Percentiles rank a stretch among this genome's conserved stretches.
Conservation (phyloP, 768 basidiomycete genomes). For the Lactarius evosmus region DNA sequence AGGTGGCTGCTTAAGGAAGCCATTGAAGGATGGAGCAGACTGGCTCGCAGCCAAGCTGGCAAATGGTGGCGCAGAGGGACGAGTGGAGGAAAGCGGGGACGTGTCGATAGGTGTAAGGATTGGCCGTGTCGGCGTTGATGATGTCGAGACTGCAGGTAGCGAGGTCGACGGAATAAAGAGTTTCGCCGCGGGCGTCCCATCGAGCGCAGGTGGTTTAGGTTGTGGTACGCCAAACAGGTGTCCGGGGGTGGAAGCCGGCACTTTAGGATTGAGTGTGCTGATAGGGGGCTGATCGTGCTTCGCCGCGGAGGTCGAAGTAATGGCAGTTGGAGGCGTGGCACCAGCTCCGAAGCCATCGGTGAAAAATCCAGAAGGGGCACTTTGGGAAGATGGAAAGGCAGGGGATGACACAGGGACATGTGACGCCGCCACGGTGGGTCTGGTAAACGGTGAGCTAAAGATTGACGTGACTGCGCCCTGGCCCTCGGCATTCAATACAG, state of each 20-base stretch:
- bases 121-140: conserved; percentile 17
- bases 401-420: background rate
- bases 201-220: conserved; percentile 23
- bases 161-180: conserved; percentile 9
- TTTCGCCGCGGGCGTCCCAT: background rate
- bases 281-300: conserved; percentile 2
- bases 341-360: conserved; percentile 8
- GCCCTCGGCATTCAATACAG: conserved; percentile 1
- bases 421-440: background rate
- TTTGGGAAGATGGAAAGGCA: conserved; percentile 11
- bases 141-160: background rate
- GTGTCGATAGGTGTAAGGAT: conserved; percentile 23
- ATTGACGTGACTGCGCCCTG: background rate
- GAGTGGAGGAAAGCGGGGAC: conserved; percentile 9
- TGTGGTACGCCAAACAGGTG: conserved; percentile 22
- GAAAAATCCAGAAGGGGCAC: conserved; percentile 3
- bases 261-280: conserved; percentile 23
- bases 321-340: conserved; percentile 19
- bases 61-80: conserved; percentile 1
- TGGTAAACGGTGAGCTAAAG: conserved; percentile 14
- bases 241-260: conserved; percentile 26
- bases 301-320: conserved; percentile 14
- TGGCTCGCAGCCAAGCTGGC: conserved; percentile 13
- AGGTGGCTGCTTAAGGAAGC: conserved; percentile 3
- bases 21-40: conserved; percentile 16